Evolutionary conservation across 2,329 filamentous ascomycete genomes (phyloP).

Genomic region (Juglanconis oblonga): DNA sequence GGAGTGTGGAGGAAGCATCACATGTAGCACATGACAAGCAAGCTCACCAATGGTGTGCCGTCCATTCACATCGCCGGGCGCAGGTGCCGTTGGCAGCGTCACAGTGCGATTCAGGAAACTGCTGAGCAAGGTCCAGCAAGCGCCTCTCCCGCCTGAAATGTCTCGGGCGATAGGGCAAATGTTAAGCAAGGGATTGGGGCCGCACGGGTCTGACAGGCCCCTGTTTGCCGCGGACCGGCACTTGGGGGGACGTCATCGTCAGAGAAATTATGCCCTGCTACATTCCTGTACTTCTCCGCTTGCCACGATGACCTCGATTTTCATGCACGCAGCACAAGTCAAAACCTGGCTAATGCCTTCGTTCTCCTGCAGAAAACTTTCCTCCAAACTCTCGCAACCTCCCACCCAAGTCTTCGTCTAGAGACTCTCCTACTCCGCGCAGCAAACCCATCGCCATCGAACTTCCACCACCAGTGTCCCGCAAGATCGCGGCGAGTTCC

Average conservation of each 20-base stretch:
- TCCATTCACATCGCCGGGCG: background rate
- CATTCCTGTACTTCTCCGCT: background rate
- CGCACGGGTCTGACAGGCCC: background rate
- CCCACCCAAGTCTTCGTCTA: constrained; percentile 21
- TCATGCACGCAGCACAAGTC: constrained; percentile 3
- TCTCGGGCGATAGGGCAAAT: background rate
- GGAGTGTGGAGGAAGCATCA: background rate
- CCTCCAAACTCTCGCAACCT: constrained; percentile 17
- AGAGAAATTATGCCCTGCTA: background rate
- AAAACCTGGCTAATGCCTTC: background rate
- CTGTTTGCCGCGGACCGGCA: background rate
- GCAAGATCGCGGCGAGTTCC: constrained; percentile 37
- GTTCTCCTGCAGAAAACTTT: constrained; percentile 2
- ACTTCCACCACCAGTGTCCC: constrained; percentile 34
- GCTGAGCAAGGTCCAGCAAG: constrained; percentile 1
- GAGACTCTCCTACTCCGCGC: constrained; percentile 11
- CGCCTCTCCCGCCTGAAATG: constrained; percentile 4
- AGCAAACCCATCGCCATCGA: constrained; percentile 55
- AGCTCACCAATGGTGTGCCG: background rate
- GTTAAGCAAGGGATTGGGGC: background rate
- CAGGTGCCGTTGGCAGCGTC: background rate
- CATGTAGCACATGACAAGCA: background rate
- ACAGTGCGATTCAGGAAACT: background rate
- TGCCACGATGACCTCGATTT: constrained; percentile 8
- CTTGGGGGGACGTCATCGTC: constrained; percentile 6